These are phyloP conservation scores for Evernia prunastri DNA, from an alignment of 495 filamentous ascomycete species.

Conservation along the genomic window DNA sequence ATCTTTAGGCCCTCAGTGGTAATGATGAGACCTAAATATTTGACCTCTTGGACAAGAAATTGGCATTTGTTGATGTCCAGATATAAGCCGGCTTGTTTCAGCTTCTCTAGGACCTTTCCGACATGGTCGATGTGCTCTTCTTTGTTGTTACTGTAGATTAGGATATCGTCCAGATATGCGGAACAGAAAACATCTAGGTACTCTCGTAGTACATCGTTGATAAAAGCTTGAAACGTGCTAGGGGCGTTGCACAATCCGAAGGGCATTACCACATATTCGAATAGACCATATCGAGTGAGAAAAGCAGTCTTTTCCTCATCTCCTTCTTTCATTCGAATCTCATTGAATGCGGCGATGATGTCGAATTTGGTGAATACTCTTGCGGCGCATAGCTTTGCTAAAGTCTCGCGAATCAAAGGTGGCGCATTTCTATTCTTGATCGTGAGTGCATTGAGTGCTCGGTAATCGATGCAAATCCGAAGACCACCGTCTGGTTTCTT, in stretches of 20 bases:
- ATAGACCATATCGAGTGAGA: not conserved
- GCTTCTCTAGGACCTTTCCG: not conserved
- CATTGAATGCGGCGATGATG: not conserved
- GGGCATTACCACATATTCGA: not conserved
- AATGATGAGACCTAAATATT: too few relatives aligned
- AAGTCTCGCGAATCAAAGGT: conserved; percentile 1
- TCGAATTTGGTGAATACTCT: conserved; percentile 10
- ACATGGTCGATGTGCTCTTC: not conserved
- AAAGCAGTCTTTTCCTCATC: not conserved
- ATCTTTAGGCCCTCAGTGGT: not conserved
- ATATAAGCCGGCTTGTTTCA: not conserved
- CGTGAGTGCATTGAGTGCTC: conserved; percentile 4
- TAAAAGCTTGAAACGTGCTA: conserved; percentile 2
- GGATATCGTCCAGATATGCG: conserved; percentile 1
- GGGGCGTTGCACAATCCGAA: not conserved
- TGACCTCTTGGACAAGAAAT: too few relatives aligned
- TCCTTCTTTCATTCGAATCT: not conserved
- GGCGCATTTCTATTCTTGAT: not conserved
- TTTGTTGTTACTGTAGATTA: not conserved
- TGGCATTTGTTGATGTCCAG: conserved; percentile 9
- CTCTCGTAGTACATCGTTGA: not conserved
- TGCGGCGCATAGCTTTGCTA: not conserved
- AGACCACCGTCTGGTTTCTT: not conserved
- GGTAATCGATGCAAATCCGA: not conserved
- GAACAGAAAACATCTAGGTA: not conserved